Base-by-base conservation (phyloP, 768 basidiomycete genomes). In the Xanthoconium stramineum region DNA sequence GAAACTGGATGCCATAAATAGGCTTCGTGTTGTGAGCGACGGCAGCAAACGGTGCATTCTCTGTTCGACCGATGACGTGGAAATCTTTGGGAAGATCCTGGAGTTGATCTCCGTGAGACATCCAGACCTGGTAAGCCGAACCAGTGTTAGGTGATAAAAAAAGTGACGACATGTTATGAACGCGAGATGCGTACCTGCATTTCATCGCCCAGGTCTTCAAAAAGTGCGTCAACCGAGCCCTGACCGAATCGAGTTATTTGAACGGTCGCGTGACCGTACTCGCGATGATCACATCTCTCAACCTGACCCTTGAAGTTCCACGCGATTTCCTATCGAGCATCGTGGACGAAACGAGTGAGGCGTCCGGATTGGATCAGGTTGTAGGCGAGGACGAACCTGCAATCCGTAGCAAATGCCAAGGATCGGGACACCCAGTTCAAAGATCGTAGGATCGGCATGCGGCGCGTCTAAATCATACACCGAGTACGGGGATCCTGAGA, bases 81-180 rank as follows among this genome's bases (percentile, higher is more conserved):
- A 97, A 99, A 64, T 88, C 77, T 0, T 85, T 74, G 15, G 96
- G 97, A 3, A 89, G 81, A 47, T 79, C 82, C 29, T 85, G 88
- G 35, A 98, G 81, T 61, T 96, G 93, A 73, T 98, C 97, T 12
- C 95, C 94, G 69, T 99, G 97, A 17, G 96, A 98, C 97, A 98
- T 98, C 97, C 97, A 98, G 48, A 98, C 96, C 96, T 98, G 59
- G 30, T 47, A n/a, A 12, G 20, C 15, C n/a, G 6, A 35, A 30
- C 14, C n/a, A 9, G 5, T 5, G 11, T 10, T 36, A n/a, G 6
- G n/a, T 6, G 15, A 47, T 52, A n/a, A 53, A 52, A 14, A 13
- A 14, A n/a, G n/a, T n/a, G n/a, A n/a, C n/a, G 1, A 24, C 32
- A 53, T 24, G 35, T 14, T 7, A 43, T 19, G 40, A 19, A 14